Evolutionary conservation across 2,329 filamentous ascomycete genomes (phyloP).

Genomic region (Thielaviopsis musarum): DNA sequence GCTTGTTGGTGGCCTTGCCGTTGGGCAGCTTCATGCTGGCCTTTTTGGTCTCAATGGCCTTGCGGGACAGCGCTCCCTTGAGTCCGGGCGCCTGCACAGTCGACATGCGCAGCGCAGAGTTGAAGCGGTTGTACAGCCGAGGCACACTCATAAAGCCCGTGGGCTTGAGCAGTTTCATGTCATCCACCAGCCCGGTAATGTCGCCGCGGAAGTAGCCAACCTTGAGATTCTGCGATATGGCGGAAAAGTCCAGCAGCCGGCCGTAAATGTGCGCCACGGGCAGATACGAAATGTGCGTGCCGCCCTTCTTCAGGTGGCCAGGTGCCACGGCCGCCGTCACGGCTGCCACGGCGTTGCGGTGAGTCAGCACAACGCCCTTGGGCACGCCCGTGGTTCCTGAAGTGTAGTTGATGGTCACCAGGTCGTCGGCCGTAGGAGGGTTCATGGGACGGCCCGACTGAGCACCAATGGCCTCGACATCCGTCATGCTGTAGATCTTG

Average conservation of each 20-base stretch:
- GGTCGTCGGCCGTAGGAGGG: constrained; percentile 56
- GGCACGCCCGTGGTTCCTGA: constrained; percentile 70
- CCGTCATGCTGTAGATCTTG: constrained; percentile 57
- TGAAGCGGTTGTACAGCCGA: constrained; percentile 80
- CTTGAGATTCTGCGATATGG: constrained; percentile 52
- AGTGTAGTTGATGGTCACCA: constrained; percentile 82
- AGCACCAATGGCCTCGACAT: constrained; percentile 69
- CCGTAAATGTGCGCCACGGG: constrained; percentile 91
- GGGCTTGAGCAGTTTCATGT: constrained; percentile 73
- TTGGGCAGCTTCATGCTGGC: constrained; percentile 56
- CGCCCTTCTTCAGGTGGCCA: constrained; percentile 30
- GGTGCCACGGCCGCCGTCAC: constrained; percentile 43
- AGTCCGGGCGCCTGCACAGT: constrained; percentile 68
- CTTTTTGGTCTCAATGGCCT: constrained; percentile 64
- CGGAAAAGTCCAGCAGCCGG: constrained; percentile 62
- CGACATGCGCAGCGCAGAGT: constrained; percentile 59
- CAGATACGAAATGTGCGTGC: constrained; percentile 69
- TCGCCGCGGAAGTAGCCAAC: constrained; percentile 94
- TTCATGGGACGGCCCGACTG: constrained; percentile 52
- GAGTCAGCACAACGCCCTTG: constrained; percentile 71
- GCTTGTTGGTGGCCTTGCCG: constrained; percentile 61
- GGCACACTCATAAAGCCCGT: constrained; percentile 79
- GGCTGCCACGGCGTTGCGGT: constrained; percentile 63
- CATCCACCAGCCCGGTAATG: constrained; percentile 70
- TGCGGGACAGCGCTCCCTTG: constrained; percentile 64